Evolutionary conservation across 1,284 basidiomycete species (phyloP), one percentile per base, ranked within the genome.

Genomic region (Pyrrhoderma lamaoense): DNA sequence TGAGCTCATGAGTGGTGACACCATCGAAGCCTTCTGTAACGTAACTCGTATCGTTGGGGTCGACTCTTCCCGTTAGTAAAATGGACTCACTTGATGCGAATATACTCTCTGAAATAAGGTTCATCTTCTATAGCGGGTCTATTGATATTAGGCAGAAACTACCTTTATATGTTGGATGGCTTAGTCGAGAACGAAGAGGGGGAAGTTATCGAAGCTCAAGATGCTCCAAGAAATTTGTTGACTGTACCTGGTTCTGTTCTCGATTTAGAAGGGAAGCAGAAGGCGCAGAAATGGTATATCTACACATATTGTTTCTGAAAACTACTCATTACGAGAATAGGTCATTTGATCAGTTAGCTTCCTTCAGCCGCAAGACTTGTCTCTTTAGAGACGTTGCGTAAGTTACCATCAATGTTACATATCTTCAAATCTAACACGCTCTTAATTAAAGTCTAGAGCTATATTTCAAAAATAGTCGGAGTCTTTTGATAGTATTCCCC

Each of bases 141-240:
- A 7, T 72, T 96, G 21, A 93, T 97, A 45, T 76, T 93, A 22
- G 93, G 93, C 14, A 76, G 77, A 47, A 84, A 80, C 3, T 89
- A 93, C 61, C 67, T 97, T 5, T 97, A 97, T 61, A 85, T 97
- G 71, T 71, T 97, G 13, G 93, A 97, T 61, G 93, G 93, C 4
- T 73, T 96, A n/a, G 86, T 95, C 13, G 89, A 95, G 64, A 85
- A 83, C 48, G 79, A 86, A 8, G 80, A 85, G 42, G 93, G 92
- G 0, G 93, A 95, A 64, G 81, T 97, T 35, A 85, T 96, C 45
- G 90, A 93, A 60, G 89, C 89, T 1, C 80, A 79, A 57, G 89
- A 95, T 59, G 92, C 92, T 2, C 89, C 92, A 0, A 79, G 80
- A 57, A 80, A 85, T 46, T 71, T 95, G 38, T 80, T 93, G 59